phyloP scores from a whole-genome alignment of 2,329 filamentous ascomycete genomes.

The Colletotrichum tropicicola region DNA sequence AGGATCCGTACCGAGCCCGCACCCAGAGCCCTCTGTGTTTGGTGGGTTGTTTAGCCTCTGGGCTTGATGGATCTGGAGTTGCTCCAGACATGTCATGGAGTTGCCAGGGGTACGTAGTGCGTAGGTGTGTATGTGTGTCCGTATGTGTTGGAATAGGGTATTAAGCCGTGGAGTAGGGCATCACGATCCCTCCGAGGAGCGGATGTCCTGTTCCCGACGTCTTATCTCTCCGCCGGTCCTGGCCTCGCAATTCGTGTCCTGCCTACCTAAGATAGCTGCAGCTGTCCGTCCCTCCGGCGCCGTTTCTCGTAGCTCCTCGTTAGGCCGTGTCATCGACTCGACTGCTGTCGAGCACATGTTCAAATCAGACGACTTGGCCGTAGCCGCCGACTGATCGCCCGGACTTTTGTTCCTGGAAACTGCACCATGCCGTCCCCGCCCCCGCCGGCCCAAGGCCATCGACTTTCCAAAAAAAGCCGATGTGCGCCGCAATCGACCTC shows the following conservation, averaged over 20 bases:
- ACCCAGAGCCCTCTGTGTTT: not conserved
- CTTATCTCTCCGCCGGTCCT: not conserved
- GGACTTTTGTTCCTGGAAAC: slow-evolving; percentile 14
- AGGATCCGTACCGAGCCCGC: no score
- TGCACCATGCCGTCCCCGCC: slow-evolving; percentile 23
- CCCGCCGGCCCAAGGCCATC: slow-evolving; percentile 20
- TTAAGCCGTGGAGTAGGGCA: no score
- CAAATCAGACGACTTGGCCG: not conserved
- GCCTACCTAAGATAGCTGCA: not conserved
- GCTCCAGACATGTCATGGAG: not conserved
- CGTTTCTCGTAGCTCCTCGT: not conserved
- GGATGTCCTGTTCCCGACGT: not conserved
- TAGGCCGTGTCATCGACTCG: not conserved
- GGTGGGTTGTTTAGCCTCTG: not conserved
- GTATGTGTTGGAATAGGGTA: no score
- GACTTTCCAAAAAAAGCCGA: not conserved
- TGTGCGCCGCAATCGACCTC: slow-evolving; percentile 15
- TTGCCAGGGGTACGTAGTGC: not conserved
- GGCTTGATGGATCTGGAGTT: not conserved
- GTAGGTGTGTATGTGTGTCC: no score
- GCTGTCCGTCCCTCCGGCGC: not conserved
- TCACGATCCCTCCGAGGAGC: not conserved
- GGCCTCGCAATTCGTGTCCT: not conserved
- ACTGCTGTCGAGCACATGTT: no score
- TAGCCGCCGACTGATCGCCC: not conserved